Percentiles rank a stretch among this genome's conserved stretches.
Conservation (phyloP, 2,329 filamentous ascomycete genomes). For the Rachicladosporium sp. region DNA sequence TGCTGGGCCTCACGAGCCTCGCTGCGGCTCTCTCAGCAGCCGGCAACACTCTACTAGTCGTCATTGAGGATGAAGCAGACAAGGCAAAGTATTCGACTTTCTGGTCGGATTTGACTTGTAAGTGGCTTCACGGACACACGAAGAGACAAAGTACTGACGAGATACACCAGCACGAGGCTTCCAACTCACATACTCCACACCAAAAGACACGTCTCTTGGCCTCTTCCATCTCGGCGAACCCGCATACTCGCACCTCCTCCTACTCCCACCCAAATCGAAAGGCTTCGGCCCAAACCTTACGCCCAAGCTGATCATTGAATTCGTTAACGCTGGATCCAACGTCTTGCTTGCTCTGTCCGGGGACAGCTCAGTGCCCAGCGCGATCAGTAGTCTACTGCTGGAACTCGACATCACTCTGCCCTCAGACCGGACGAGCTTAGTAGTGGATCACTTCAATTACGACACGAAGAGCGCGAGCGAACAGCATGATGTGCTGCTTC, state of each 20-base stretch:
- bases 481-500: constrained; percentile 75
- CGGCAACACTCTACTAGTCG: constrained; percentile 69
- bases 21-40: constrained; percentile 67
- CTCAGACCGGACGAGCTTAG: constrained; percentile 66
- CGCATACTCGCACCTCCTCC: constrained; percentile 78
- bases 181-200: constrained; percentile 66
- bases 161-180: constrained; percentile 65
- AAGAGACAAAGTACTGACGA: constrained; percentile 1
- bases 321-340: constrained; percentile 84
- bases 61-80: constrained; percentile 71
- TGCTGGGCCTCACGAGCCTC: constrained; percentile 53
- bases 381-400: constrained; percentile 64
- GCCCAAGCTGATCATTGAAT: constrained; percentile 75
- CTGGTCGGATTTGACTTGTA: constrained; percentile 59
- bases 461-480: constrained; percentile 65
- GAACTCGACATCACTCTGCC: constrained; percentile 84
- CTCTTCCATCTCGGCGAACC: constrained; percentile 80
- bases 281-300: constrained; percentile 82
- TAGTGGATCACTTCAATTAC: constrained; percentile 95
- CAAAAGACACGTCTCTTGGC: constrained; percentile 63
- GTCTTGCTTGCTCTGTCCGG: constrained; percentile 76
- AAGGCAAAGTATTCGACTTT: constrained; percentile 77
- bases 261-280: constrained; percentile 85
- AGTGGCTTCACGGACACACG: constrained; percentile 14
- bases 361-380: constrained; percentile 54